Base-by-base conservation (phyloP, 768 basidiomycete genomes). In the Russula sp. region DNA sequence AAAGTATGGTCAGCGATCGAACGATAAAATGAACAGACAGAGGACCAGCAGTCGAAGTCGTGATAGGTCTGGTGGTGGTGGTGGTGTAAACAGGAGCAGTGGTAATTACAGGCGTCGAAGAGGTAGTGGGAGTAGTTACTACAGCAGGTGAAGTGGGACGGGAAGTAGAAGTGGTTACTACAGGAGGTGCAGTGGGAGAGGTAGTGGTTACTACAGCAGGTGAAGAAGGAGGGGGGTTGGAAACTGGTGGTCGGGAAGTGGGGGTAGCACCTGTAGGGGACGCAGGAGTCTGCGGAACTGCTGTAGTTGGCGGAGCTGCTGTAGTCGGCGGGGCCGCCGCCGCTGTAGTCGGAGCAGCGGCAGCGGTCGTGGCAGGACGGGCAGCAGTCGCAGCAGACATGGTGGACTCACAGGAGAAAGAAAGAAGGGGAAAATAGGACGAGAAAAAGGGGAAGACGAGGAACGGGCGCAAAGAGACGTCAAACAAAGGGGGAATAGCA, bases 41-140 rank as follows among this genome's bases (percentile, higher is more conserved):
- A 22, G 11, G 3, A 48, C 47, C 29, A 32, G 47, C 16, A 6
- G 20, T 2, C 3, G 22, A 20, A 13, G 22, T 45, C 9, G 42
- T 20, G 41, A 14, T 16, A 6, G 41, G 41, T 16, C 14, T 7
- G 5, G 41, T 18, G 7, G 1, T 42, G 18, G 41, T 42, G 7
- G 41, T 6, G 6, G n/a, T n/a, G n/a, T 16, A 45, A 20, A 45
- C 43, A 45, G 43, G 43, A n/a, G n/a, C 3, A 9, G 43, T 7
- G 4, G 43, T 9, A 41, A 41, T 16, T 7, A 41, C 39, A 16
- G 39, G 11, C 13, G 39, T 1, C 11, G 1, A 3, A 5, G 13
- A 3, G 6, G 16, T 13, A 2, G 1, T 9, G 2, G 41, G 7
- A 7, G 18, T 3, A 43, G 7, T 0, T 0, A 0, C 1, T 42